Percentiles rank a stretch among this genome's conserved stretches.
Evolutionary conservation across 2,329 filamentous ascomycete species (phyloP).

Genomic region (Metarhizium brunneum): DNA sequence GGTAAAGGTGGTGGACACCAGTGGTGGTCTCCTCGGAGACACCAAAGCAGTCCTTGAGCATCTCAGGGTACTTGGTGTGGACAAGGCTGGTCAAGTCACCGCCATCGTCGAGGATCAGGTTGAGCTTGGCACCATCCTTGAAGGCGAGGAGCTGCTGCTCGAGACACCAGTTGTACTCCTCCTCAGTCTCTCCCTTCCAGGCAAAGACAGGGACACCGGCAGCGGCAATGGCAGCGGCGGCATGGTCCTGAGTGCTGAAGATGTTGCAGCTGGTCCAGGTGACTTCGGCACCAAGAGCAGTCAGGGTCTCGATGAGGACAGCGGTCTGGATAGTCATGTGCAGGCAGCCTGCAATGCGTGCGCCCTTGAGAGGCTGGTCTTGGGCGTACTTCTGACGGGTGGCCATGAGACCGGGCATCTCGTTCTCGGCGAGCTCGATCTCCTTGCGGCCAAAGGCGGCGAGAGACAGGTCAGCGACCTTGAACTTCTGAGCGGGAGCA

Average conservation of each 20-base stretch:
- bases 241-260: slow-evolving; percentile 98
- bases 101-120: slow-evolving; percentile 98
- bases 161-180: slow-evolving; percentile 99
- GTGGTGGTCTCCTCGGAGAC: slow-evolving; percentile 99
- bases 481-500: slow-evolving; percentile 87
- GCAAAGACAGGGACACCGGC: slow-evolving; percentile 78
- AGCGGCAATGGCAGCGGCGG: slow-evolving; percentile 92
- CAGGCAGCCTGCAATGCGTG: slow-evolving; percentile 93
- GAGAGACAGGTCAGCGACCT: slow-evolving; percentile 96
- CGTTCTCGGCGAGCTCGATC: slow-evolving; percentile 93
- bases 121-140: slow-evolving; percentile 93
- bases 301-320: slow-evolving; percentile 97
- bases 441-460: slow-evolving; percentile 98
- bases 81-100: slow-evolving; percentile 94
- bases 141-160: slow-evolving; percentile 97
- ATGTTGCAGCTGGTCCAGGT: slow-evolving; percentile 99
- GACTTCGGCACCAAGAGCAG: slow-evolving; percentile 88
- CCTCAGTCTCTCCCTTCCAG: slow-evolving; percentile 89
- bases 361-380: slow-evolving; percentile 90
- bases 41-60: slow-evolving; percentile 97
- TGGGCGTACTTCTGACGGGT: slow-evolving; percentile 84
- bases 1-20: slow-evolving; percentile 98
- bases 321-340: slow-evolving; percentile 99
- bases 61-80: slow-evolving; percentile 96
- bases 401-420: slow-evolving; percentile 97